These are phyloP conservation scores for Citrus maxima DNA, from an alignment of 345 rosid species.

Conservation along the genomic window DNA sequence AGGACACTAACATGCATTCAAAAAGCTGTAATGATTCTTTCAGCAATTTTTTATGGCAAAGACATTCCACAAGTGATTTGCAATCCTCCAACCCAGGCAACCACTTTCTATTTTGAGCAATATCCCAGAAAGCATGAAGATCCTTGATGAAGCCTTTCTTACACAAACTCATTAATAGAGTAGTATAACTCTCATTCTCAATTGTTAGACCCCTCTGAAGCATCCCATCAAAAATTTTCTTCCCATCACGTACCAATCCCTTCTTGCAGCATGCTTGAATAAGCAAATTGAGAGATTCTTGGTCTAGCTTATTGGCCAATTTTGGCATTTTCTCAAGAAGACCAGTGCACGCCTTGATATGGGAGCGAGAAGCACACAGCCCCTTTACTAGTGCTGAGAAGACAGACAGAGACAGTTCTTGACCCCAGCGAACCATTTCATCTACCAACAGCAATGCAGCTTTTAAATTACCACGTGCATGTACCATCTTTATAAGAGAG, in stretches of 20 bases:
- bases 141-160: constrained; percentile 44
- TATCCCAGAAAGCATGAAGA: constrained; percentile 37
- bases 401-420: constrained; percentile 44
- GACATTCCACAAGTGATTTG: constrained; percentile 45
- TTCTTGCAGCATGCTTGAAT: constrained; percentile 55
- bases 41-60: constrained; percentile 43
- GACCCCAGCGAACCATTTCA: constrained; percentile 71
- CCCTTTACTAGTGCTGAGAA: constrained; percentile 42
- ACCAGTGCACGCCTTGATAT: constrained; percentile 31
- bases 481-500: constrained; percentile 41
- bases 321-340: constrained; percentile 55
- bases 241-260: constrained; percentile 48
- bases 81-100: constrained; percentile 37
- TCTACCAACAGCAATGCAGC: constrained; percentile 39
- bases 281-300: constrained; percentile 55
- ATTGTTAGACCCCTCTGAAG: constrained; percentile 36
- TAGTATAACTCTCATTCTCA: constrained; percentile 40
- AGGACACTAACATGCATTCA: constrained; percentile 37
- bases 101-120: constrained; percentile 48
- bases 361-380: constrained; percentile 39
- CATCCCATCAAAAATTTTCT: constrained; percentile 46
- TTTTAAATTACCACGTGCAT: constrained; percentile 35
- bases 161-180: constrained; percentile 45
- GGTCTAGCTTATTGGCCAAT: constrained; percentile 48
- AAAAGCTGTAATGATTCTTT: constrained; percentile 60